phyloP scores from a whole-genome alignment of 2,329 filamentous ascomycete species.

The Dactylellina sp. region DNA sequence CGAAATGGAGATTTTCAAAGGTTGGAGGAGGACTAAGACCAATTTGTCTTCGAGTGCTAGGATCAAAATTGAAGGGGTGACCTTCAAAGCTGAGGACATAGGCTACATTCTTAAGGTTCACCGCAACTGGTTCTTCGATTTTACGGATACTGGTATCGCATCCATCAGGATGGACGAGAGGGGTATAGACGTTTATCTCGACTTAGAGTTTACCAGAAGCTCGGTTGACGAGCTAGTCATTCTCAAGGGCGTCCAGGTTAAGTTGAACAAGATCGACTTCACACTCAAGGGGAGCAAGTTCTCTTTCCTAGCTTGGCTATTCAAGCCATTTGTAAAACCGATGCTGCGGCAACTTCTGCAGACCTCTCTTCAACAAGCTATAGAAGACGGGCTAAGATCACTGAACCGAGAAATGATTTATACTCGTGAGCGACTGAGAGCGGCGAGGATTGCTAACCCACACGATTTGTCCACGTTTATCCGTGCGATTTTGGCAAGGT shows the following conservation, averaged over 20 bases:
- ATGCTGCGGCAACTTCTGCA: conserved; percentile 84
- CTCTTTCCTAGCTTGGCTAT: conserved; percentile 80
- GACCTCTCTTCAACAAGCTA: conserved; percentile 77
- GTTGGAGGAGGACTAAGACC: conserved; percentile 75
- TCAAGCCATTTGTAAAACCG: conserved; percentile 85
- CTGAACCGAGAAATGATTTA: conserved; percentile 88
- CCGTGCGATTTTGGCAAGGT: conserved; percentile 77
- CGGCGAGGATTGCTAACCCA: conserved; percentile 83
- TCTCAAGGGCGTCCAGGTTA: conserved; percentile 79
- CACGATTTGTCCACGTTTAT: conserved; percentile 84
- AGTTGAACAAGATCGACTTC: conserved; percentile 89
- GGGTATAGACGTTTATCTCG: conserved; percentile 86
- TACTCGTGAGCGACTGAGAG: conserved; percentile 85
- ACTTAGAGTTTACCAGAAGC: conserved; percentile 84
- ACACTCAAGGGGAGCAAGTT: conserved; percentile 79
- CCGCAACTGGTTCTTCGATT: conserved; percentile 78
- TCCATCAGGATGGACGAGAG: conserved; percentile 86
- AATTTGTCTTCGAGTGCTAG: conserved; percentile 78
- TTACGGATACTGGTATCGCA: conserved; percentile 85
- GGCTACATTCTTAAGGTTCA: conserved; percentile 84
- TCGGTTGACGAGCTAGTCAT: conserved; percentile 83
- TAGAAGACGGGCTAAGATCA: conserved; percentile 76
- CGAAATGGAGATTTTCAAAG: conserved; percentile 85
- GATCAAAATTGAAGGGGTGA: conserved; percentile 83
- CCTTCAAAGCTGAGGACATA: conserved; percentile 84